Evolutionary conservation across 129 eudicot species (phyloP), one percentile per base, ranked within the genome.

Genomic region (Ambrosia artemisiifolia): DNA sequence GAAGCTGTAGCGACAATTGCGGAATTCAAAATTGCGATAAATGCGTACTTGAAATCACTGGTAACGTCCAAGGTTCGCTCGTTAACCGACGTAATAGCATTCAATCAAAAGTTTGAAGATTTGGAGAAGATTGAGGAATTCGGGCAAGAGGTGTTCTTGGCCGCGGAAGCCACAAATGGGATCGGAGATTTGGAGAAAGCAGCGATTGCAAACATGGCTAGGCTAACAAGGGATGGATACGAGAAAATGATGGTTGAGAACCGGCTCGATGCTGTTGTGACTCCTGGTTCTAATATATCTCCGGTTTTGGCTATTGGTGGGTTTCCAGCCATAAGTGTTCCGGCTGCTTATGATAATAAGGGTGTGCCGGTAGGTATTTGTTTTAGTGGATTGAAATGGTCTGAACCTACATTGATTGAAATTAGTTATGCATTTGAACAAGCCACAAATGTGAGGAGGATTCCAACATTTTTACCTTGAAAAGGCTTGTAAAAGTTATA

Each of bases 241-340:
- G 90, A 65, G 81, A 88, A 84, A 69, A 20, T 80, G 86, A 84
- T 86, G 92, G 17, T 3, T 2, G 77, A 82, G 38, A 72, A 88
- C 72, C 62, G 54, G 51, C 73, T 88, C 36, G 92, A 91, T 13
- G 97, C 92, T 28, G 50, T 85, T 77, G 97, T 86, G 80, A 84
- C 85, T 13, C 79, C 85, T 0, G 78, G 87, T 11, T 67, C 78
- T 6, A 24, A 44, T 51, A 75, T 73, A 24, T 71, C 83, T 44
- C 72, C 83, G 12, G 81, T 85, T 14, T 81, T 88, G 76, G 90
- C 92, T 10, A 80, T 86, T 3, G 92, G 97, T 12, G 97, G 95
- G 6, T 91, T 77, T 57, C 97, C 97, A 9, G 97, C 83, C 14
- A 88, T 91, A n/a, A 88, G 64, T 59, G 95, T 91, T 32, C 97